These are phyloP conservation scores for Cantharellus anzutake DNA, from an alignment of 768 basidiomycete species.

Conservation along the genomic window DNA sequence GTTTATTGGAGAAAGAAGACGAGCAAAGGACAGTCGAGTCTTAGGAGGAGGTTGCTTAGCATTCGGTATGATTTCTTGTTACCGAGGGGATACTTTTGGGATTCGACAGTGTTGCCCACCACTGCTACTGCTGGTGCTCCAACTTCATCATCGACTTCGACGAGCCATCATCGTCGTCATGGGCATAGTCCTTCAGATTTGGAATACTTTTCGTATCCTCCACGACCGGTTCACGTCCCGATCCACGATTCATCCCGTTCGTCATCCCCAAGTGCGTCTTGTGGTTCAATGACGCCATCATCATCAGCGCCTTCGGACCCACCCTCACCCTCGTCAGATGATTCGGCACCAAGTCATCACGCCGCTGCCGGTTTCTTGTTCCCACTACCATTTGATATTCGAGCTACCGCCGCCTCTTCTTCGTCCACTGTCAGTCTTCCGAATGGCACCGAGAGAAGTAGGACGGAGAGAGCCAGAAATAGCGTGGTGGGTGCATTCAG, in stretches of 20 bases:
- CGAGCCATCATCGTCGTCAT: background rate
- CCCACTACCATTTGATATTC: background rate
- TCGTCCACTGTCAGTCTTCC: background rate
- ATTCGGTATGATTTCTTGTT: background rate
- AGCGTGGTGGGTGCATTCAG: background rate
- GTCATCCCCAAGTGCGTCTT: background rate
- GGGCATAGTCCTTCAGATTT: background rate
- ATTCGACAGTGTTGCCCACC: too few relatives aligned
- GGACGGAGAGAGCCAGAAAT: background rate
- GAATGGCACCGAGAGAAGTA: background rate
- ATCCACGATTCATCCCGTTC: background rate
- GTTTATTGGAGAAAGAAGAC: conserved; percentile 3
- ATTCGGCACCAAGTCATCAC: background rate
- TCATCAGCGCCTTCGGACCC: background rate
- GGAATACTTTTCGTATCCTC: background rate
- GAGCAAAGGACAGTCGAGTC: background rate
- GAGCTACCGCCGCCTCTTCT: background rate
- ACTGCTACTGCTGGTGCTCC: too few relatives aligned
- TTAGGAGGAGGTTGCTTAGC: background rate
- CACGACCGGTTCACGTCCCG: too few relatives aligned
- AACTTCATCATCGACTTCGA: too few relatives aligned
- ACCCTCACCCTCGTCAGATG: background rate
- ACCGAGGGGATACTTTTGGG: too few relatives aligned
- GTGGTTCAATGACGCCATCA: background rate
- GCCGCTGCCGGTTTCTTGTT: background rate